phyloP scores from a whole-genome alignment of 768 basidiomycete genomes.

The Sarcodon aspratus region DNA sequence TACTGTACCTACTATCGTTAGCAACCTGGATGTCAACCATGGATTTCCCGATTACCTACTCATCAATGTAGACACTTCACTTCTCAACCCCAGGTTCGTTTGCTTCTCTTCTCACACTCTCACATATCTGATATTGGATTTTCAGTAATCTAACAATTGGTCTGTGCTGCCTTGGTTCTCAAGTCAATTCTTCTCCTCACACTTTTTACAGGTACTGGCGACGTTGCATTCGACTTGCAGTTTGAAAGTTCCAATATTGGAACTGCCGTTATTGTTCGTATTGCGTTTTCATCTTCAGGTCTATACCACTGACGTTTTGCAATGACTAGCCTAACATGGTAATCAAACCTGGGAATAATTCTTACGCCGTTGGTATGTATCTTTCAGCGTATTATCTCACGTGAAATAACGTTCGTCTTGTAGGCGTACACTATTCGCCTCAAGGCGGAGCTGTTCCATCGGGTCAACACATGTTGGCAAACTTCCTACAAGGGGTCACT shows the following conservation, averaged over 20 bases:
- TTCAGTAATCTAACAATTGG: conserved; percentile 22
- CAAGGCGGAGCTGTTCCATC: conserved; percentile 41
- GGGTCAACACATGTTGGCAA: conserved; percentile 47
- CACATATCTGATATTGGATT: conserved; percentile 16
- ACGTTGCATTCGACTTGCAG: conserved; percentile 47
- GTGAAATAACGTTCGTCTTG: background rate
- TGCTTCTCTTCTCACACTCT: no score
- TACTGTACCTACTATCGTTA: conserved; percentile 42
- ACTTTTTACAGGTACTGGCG: conserved; percentile 32
- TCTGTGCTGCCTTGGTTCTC: conserved; percentile 16
- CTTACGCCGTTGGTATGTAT: conserved; percentile 40
- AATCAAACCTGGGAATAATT: conserved; percentile 45
- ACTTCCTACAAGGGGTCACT: conserved; percentile 55
- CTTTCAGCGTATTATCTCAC: background rate
- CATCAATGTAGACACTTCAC: conserved; percentile 46
- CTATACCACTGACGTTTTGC: background rate
- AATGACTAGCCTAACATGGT: conserved; percentile 34
- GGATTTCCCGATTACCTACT: conserved; percentile 58
- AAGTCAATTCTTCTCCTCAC: no score
- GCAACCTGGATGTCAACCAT: conserved; percentile 52
- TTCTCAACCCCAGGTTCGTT: conserved; percentile 48
- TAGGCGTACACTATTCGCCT: conserved; percentile 52
- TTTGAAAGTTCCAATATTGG: conserved; percentile 53
- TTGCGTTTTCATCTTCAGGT: background rate
- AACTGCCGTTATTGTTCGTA: conserved; percentile 40